phyloP scores from a whole-genome alignment of 2,329 filamentous ascomycete genomes.

The Monosporascus ibericus region DNA sequence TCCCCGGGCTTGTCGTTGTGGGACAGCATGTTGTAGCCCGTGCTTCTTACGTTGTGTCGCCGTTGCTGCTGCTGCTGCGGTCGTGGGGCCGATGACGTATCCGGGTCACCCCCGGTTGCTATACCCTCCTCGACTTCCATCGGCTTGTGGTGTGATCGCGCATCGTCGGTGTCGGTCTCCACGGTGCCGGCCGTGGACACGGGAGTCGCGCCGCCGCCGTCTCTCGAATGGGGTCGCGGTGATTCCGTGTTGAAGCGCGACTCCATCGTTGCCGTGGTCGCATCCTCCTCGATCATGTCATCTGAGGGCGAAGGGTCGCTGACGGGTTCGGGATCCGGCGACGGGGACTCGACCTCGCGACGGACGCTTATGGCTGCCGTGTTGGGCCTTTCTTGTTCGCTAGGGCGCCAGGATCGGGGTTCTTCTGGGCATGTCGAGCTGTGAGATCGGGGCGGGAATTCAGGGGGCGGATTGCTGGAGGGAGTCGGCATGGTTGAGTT shows the following conservation, averaged over 20 bases:
- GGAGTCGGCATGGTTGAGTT: slow-evolving; percentile 24
- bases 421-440: slow-evolving; percentile 28
- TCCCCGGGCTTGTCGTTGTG: slow-evolving; percentile 16
- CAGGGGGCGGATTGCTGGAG: slow-evolving; percentile 21
- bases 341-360: slow-evolving; percentile 9
- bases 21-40: slow-evolving; percentile 12
- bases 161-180: slow-evolving; percentile 1
- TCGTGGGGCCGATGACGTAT: slow-evolving; percentile 5
- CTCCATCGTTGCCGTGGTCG: slow-evolving; percentile 4
- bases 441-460: slow-evolving; percentile 21
- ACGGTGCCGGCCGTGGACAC: background rate
- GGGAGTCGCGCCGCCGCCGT: slow-evolving; percentile 12
- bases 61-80: background rate
- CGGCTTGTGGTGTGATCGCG: slow-evolving; percentile 11
- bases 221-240: slow-evolving; percentile 18
- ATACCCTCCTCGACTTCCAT: slow-evolving; percentile 15
- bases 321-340: slow-evolving; percentile 18
- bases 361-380: slow-evolving; percentile 4
- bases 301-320: slow-evolving; percentile 8
- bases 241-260: slow-evolving; percentile 22
- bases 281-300: slow-evolving; percentile 7
- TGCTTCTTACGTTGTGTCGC: slow-evolving; percentile 4
- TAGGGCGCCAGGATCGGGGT: slow-evolving; percentile 12
- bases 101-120: slow-evolving; percentile 5
- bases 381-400: slow-evolving; percentile 14